Percentiles rank a stretch among this genome's conserved stretches.
Conservation (phyloP, 257 asterid genomes). For the Craterostigma plantagineum region DNA sequence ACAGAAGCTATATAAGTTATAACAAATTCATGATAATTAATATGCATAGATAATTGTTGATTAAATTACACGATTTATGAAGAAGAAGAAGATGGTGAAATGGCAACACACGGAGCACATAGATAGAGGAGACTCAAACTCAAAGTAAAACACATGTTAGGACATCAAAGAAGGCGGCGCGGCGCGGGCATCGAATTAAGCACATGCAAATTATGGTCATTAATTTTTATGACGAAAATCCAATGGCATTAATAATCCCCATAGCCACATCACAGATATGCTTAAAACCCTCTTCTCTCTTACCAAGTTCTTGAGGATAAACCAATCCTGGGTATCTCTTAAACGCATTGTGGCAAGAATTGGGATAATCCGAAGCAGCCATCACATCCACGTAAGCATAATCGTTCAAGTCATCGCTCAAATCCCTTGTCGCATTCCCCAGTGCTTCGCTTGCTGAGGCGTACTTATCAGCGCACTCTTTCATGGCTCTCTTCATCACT, state of each 20-base stretch:
- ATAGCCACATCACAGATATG: conserved; percentile 55
- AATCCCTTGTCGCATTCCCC: conserved; percentile 27
- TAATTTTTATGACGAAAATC: background rate
- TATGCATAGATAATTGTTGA: no score
- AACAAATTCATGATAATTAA: no score
- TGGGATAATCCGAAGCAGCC: conserved; percentile 87
- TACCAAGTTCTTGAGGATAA: conserved; percentile 47
- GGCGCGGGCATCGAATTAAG: no score
- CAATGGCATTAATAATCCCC: conserved; percentile 55
- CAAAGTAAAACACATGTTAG: no score
- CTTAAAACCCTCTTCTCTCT: conserved; percentile 52
- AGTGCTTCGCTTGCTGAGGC: conserved; percentile 48
- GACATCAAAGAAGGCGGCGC: no score
- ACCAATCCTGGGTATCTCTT: conserved; percentile 22
- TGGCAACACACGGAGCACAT: no score
- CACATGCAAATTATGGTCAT: background rate
- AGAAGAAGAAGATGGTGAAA: no score
- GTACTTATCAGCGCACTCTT: conserved; percentile 55
- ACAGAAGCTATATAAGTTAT: no score
- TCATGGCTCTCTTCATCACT: conserved; percentile 22
- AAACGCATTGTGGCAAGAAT: conserved; percentile 41
- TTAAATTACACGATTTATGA: no score
- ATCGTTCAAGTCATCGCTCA: conserved; percentile 45
- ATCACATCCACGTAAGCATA: conserved; percentile 69
- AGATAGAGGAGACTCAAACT: no score